These are phyloP conservation scores for Mallotus nudiflorus DNA, from an alignment of 345 rosid species.

Conservation along the genomic window DNA sequence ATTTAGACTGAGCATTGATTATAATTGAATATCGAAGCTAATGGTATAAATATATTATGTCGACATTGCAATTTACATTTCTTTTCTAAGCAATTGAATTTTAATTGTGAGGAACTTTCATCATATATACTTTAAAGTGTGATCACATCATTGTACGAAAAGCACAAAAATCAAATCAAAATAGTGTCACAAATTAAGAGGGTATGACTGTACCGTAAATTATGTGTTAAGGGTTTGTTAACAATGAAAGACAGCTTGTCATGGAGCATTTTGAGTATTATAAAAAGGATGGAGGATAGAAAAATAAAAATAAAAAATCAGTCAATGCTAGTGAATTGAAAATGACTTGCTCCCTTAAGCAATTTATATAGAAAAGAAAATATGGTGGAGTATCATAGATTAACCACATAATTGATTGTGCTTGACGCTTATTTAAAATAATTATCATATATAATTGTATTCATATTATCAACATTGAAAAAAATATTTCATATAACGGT, in stretches of 20 bases:
- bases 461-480: no score
- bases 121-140: not conserved
- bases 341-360: not conserved
- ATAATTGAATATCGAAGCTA: no score
- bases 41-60: no score
- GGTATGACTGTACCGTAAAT: not conserved
- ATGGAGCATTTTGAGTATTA: not conserved
- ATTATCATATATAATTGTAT: no score
- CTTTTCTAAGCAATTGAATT: no score
- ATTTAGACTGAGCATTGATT: no score
- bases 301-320: not conserved
- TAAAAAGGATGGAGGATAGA: not conserved
- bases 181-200: not conserved
- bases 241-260: not conserved
- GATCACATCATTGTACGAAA: constrained; percentile 5
- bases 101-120: not conserved
- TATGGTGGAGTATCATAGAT: no score
- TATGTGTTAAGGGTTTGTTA: not conserved
- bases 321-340: constrained; percentile 8
- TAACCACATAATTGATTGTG: no score
- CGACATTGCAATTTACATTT: no score
- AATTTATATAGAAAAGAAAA: no score
- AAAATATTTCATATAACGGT: no score
- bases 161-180: constrained; percentile 13
- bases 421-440: no score